Evolutionary conservation across 768 basidiomycete species (phyloP), one percentile per base, ranked within the genome.

Genomic region (Pulveroboletus sp.): DNA sequence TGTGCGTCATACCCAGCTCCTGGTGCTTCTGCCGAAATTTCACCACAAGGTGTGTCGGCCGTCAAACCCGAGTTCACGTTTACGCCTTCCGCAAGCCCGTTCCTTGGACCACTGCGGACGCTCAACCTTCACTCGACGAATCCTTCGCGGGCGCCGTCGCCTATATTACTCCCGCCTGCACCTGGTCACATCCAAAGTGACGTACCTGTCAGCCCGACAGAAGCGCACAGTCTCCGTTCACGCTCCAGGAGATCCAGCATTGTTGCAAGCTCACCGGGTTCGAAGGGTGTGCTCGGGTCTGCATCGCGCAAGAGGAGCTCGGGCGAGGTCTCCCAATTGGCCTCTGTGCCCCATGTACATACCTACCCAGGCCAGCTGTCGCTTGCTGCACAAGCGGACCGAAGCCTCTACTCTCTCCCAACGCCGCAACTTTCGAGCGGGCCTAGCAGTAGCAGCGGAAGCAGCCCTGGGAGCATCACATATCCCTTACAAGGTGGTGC

Each of bases 41-140:
- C 66, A 26, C 64, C 59, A 11, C 65, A 54, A 46, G 61, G 55
- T 6, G 27, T 42, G 13, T 43, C 68, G 45, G 52, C 43, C 36
- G 46, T 58, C 47, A 68, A 64, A 38, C 56, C 68, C 21, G 74
- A 73, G 43, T 68, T 73, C 59, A 52, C 66, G 5, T 73, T 77
- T 58, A 89, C 88, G 1, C 88, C 88, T 1, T 84, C 82, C 17
- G 83, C 86, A 2, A 86, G 84, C 51, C 88, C 88, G 1, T 89
- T 91, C 76, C 78, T 91, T 18, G 88, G 84, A 0, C 86, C 86
- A 2, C 69, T 91, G 56, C 77, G 84, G 47, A 84, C 83, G 6
- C 76, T 91, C 50, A 83, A 88, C 58, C 78, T 90, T 39, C 85
- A 88, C 59, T 84, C 83, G 1, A 71, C 83, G 3, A 78, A 78